Percentiles rank a stretch among this genome's conserved stretches.
Evolutionary conservation across 768 basidiomycete species (phyloP).

Genomic region (Suillus brevipes): DNA sequence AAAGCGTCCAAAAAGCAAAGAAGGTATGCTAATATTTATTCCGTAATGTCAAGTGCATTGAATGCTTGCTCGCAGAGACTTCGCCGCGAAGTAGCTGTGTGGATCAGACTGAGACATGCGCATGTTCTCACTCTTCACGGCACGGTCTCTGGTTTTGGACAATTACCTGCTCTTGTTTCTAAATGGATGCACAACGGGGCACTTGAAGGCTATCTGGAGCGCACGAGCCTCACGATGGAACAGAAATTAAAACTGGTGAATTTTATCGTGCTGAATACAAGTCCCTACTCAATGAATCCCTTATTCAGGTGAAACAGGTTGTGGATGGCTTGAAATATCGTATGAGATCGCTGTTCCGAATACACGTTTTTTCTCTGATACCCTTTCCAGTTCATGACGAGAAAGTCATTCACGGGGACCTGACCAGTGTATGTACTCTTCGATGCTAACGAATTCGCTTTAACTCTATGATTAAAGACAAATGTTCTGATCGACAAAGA

Average conservation of each 20-base stretch:
- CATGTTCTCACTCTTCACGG: background rate
- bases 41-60: background rate
- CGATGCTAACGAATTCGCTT: too few relatives aligned
- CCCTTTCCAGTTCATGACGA: background rate
- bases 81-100: background rate
- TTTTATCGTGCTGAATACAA: background rate
- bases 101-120: background rate
- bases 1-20: background rate
- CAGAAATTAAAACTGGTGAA: background rate
- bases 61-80: background rate
- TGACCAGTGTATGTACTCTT: conserved; percentile 4
- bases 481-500: background rate
- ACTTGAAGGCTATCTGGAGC: background rate
- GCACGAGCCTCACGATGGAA: background rate
- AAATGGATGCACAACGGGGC: conserved; percentile 1
- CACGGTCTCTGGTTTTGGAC: background rate
- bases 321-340: conserved; percentile 1
- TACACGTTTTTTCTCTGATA: background rate
- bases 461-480: background rate
- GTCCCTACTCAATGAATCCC: too few relatives aligned
- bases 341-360: background rate
- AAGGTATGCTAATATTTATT: background rate
- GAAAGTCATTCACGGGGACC: background rate
- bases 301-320: background rate
- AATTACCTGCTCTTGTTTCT: background rate